These are phyloP conservation scores for Lentinula novae-zelandiae DNA, from an alignment of 1,284 basidiomycete species.

Conservation along the genomic window DNA sequence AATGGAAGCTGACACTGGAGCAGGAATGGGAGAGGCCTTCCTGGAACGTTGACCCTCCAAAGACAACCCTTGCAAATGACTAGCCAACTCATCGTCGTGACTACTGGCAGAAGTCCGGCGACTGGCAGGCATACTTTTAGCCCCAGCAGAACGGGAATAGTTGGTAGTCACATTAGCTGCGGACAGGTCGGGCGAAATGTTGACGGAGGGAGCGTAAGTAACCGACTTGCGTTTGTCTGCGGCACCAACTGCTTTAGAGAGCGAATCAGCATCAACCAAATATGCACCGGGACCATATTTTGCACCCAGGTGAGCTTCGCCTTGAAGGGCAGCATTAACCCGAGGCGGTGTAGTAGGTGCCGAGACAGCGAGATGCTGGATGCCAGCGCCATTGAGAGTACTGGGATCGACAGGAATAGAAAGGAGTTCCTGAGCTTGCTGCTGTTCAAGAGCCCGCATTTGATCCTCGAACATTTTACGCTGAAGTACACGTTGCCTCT, in stretches of 20 bases:
- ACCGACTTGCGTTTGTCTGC: slow-evolving; percentile 81
- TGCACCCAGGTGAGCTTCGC: slow-evolving; percentile 39
- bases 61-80: slow-evolving; percentile 65
- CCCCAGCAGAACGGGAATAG: slow-evolving; percentile 63
- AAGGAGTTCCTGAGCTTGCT: slow-evolving; percentile 84
- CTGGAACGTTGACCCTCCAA: slow-evolving; percentile 57
- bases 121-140: slow-evolving; percentile 86
- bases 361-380: slow-evolving; percentile 73
- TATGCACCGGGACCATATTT: slow-evolving; percentile 37
- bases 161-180: slow-evolving; percentile 36
- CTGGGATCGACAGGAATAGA: slow-evolving; percentile 62
- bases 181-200: slow-evolving; percentile 64
- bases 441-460: slow-evolving; percentile 87
- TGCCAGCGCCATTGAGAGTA: slow-evolving; percentile 30
- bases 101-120: slow-evolving; percentile 78
- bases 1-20: slow-evolving; percentile 46
- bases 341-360: slow-evolving; percentile 82
- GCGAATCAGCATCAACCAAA: slow-evolving; percentile 54
- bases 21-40: slow-evolving; percentile 49
- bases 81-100: slow-evolving; percentile 75
- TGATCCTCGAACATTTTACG: slow-evolving; percentile 91
- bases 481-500: slow-evolving; percentile 80
- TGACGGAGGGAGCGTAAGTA: slow-evolving; percentile 74
- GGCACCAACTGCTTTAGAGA: slow-evolving; percentile 63
- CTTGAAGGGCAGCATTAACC: slow-evolving; percentile 59